phyloP scores from a whole-genome alignment of 2,329 filamentous ascomycete species.

The Ophiocordyceps camponoti-saundersi region DNA sequence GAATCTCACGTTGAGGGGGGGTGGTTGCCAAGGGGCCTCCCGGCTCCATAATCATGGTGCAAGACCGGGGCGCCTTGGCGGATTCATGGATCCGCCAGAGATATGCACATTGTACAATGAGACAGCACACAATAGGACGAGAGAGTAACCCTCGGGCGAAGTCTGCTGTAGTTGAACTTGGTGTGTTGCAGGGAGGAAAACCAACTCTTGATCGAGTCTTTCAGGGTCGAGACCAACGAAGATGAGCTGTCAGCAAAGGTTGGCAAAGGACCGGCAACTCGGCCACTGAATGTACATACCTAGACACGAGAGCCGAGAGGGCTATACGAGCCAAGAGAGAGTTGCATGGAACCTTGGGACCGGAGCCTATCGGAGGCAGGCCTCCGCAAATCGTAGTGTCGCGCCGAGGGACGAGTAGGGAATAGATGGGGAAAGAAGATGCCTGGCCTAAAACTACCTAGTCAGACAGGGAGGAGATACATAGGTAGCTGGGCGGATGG shows the following conservation, averaged over 20 bases:
- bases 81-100: not conserved
- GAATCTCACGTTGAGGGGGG: not conserved
- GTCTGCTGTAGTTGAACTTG: not conserved
- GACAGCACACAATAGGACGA: too few species aligned
- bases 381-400: not conserved
- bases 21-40: not conserved
- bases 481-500: too few species aligned
- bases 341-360: not conserved
- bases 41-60: not conserved
- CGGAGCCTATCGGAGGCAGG: not conserved
- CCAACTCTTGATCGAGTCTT: not conserved
- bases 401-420: not conserved
- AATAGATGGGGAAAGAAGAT: not conserved
- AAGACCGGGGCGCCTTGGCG: constrained; percentile 1
- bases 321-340: not conserved
- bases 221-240: not conserved
- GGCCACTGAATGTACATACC: not conserved
- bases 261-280: not conserved
- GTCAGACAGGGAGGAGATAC: too few species aligned
- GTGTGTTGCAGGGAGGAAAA: too few species aligned
- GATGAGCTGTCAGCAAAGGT: not conserved
- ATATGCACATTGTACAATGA: not conserved
- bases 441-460: too few species aligned
- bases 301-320: not conserved
- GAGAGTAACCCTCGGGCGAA: not conserved